Percentiles rank a stretch among this genome's conserved stretches.
These are phyloP conservation scores for Xylaria castorea DNA, from an alignment of 495 filamentous ascomycete species.

Conservation along the genomic window DNA sequence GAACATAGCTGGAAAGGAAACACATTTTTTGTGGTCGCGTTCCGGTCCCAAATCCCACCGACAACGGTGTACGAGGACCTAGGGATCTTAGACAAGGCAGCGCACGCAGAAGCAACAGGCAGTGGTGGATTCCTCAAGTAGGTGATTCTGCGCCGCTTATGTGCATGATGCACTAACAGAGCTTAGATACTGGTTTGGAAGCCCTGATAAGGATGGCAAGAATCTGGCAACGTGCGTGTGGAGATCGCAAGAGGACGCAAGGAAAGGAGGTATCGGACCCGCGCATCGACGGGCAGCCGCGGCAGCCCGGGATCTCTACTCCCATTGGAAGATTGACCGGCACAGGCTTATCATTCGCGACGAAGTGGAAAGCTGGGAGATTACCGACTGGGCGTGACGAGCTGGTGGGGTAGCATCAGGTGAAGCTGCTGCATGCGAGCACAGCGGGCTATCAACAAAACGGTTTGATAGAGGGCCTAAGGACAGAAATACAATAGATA, in stretches of 20 bases:
- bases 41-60: slow-evolving; percentile 71
- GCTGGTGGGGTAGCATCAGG: slow-evolving; percentile 36
- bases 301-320: slow-evolving; percentile 59
- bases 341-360: slow-evolving; percentile 66
- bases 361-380: slow-evolving; percentile 61
- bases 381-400: slow-evolving; percentile 62
- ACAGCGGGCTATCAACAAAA: slow-evolving; percentile 22
- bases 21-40: slow-evolving; percentile 82
- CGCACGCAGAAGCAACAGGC: slow-evolving; percentile 76
- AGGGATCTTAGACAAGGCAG: slow-evolving; percentile 71
- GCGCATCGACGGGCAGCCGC: slow-evolving; percentile 60
- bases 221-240: slow-evolving; percentile 84
- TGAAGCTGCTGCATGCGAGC: slow-evolving; percentile 32
- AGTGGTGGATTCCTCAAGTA: slow-evolving; percentile 85
- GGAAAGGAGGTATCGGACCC: slow-evolving; percentile 67
- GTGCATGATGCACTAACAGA: slow-evolving; percentile 35
- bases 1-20: slow-evolving; percentile 66
- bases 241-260: slow-evolving; percentile 73
- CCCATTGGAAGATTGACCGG: slow-evolving; percentile 68
- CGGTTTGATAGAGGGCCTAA: slow-evolving; percentile 28
- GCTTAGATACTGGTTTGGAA: slow-evolving; percentile 79
- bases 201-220: slow-evolving; percentile 64
- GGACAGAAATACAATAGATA: slow-evolving; percentile 31
- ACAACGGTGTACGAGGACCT: slow-evolving; percentile 67
- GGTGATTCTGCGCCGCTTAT: slow-evolving; percentile 36